Evolutionary conservation across 257 asterid species (phyloP).

Genomic region (Datura wrightii): DNA sequence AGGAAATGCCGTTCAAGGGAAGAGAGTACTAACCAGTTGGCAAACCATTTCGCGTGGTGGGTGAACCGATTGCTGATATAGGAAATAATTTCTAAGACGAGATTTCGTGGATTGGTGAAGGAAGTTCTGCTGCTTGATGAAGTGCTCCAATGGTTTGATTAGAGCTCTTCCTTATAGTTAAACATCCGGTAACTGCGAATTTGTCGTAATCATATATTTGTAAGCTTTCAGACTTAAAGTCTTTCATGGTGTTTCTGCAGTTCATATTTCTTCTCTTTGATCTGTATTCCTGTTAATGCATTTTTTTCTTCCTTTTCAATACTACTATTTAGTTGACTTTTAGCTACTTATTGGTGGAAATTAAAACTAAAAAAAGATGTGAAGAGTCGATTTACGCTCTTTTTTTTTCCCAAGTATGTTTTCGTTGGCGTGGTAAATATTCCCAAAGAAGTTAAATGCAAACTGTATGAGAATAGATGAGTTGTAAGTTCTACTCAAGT

Average conservation of each 20-base stretch:
- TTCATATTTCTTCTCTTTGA: slow-evolving; percentile 9
- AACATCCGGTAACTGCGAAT: background rate
- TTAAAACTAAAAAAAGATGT: background rate
- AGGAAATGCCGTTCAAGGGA: slow-evolving; percentile 28
- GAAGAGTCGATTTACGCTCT: background rate
- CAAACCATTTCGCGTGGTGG: background rate
- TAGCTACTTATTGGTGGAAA: background rate
- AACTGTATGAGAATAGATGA: background rate
- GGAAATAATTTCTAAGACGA: background rate
- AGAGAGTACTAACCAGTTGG: slow-evolving; percentile 15
- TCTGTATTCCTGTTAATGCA: background rate
- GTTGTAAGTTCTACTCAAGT: background rate
- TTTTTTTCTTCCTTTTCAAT: background rate
- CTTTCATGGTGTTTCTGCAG: background rate
- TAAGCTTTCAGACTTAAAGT: background rate
- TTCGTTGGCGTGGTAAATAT: background rate
- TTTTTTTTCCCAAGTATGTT: background rate
- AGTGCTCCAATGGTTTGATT: background rate
- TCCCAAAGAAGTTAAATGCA: background rate
- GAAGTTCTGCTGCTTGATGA: slow-evolving; percentile 21
- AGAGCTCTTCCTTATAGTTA: background rate
- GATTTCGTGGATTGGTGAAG: background rate
- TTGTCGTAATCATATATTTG: background rate
- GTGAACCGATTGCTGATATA: background rate
- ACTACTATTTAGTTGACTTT: background rate